These are phyloP conservation scores for Nepenthes mirabilis DNA, from an alignment of 148 eudicot species.

Conservation along the genomic window DNA sequence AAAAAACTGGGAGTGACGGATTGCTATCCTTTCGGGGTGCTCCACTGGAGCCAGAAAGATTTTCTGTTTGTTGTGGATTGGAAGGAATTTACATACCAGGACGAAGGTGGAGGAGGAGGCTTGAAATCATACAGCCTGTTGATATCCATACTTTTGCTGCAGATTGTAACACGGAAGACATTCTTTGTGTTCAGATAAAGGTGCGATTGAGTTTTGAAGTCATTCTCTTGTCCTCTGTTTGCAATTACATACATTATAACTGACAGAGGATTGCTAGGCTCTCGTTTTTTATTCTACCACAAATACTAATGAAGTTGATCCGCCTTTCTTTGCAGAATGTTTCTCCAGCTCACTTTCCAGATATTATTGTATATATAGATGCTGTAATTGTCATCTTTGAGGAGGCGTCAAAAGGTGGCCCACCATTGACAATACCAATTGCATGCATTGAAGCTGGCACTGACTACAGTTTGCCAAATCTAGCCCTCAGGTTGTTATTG, in stretches of 20 bases:
- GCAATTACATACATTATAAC: neutral
- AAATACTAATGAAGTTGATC: slow-evolving; percentile 5
- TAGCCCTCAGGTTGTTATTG: slow-evolving; percentile 67
- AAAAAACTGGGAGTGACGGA: slow-evolving; percentile 48
- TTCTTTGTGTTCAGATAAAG: slow-evolving; percentile 96
- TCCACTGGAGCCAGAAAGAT: slow-evolving; percentile 80
- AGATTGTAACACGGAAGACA: slow-evolving; percentile 87
- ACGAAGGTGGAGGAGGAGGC: slow-evolving; percentile 83
- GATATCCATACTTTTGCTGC: slow-evolving; percentile 78
- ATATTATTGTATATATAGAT: slow-evolving; percentile 75
- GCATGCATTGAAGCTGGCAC: slow-evolving; percentile 89
- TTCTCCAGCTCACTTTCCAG: slow-evolving; percentile 65
- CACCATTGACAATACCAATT: slow-evolving; percentile 58
- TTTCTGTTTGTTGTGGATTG: slow-evolving; percentile 88
- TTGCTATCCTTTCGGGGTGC: slow-evolving; percentile 90
- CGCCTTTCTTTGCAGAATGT: slow-evolving; percentile 58
- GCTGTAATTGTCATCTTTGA: slow-evolving; percentile 75
- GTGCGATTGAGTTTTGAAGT: slow-evolving; percentile 16
- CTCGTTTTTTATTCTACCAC: slow-evolving; percentile 1
- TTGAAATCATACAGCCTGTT: slow-evolving; percentile 86
- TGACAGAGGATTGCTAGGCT: neutral
- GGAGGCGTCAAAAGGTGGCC: slow-evolving; percentile 72
- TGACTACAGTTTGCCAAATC: slow-evolving; percentile 66
- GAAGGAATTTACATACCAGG: slow-evolving; percentile 92
- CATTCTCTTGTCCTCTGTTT: slow-evolving; percentile 1